Base-by-base conservation (phyloP, 2,329 filamentous ascomycete genomes). In the Cladosporium sp. region DNA sequence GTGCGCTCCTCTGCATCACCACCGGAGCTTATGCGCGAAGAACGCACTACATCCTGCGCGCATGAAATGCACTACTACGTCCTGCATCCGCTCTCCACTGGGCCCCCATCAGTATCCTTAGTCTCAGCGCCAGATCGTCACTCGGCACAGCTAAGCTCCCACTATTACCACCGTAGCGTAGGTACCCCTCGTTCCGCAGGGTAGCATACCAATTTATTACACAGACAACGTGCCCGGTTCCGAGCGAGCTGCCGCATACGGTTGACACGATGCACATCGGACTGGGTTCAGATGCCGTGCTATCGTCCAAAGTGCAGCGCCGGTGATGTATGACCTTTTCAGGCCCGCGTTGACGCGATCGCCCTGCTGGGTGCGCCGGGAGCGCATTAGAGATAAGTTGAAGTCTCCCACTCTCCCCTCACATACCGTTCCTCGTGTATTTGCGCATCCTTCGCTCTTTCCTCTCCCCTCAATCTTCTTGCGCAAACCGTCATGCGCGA, bases 211-310 rank as follows among this genome's bases (percentile, higher is more conserved):
- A 32, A 49, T 49, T 34, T 40, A 49, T n/a, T 28, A 44, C 33
- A 44, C 46, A 28, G 7, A 28, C 22, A 28, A 28, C 22, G 22
- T 28, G 22, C 22, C 22, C 22, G 22, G 22, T 28, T 28, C 7
- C 22, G 22, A 49, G 35, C 46, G 46, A 49, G 35, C 46, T 49
- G 46, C 46, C 46, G 28, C 28, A 49, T 49, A 34, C 46, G 46
- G 46, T 37, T 49, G 22, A 28, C 22, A 49, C 46, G 2, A 49
- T 32, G 46, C 46, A 49, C 37, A 9, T 40, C 37, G 10, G 35
- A 32, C 46, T 40, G 22, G 44, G 46, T 31, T 41, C 37, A 32
- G n/a, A 14, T 32, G 46, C 46, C 46, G 46, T 49, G 37, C 46
- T 49, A 49, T 41, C 46, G 22, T 42, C 46, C 18, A 49, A 19